A percentile compares a stretch with the other conserved stretches of the same genome.
Evolutionary conservation across 225 moss, liverwort and hornwort species (phyloP).

Genomic region (Antitrichia curtipendula): DNA sequence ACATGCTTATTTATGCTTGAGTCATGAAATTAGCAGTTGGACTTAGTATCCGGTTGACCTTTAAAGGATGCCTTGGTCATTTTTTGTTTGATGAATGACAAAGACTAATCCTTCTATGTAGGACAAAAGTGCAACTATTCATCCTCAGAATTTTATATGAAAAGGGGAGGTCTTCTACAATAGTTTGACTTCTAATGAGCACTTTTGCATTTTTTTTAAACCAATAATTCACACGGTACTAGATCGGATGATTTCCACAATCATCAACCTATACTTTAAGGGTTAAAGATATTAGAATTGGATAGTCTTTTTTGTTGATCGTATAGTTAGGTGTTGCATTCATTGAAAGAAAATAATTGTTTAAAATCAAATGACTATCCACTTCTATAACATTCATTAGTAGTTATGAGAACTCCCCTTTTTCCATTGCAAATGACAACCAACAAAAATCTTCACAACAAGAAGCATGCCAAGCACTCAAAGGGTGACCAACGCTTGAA

Average conservation of each 20-base stretch:
- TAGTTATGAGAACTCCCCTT: background rate
- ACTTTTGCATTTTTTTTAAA: too few species aligned
- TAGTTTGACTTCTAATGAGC: too few species aligned
- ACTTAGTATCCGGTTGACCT: background rate
- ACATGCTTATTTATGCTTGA: background rate
- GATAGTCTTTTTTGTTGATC: background rate
- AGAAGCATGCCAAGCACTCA: background rate
- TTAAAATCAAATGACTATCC: background rate
- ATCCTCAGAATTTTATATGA: too few species aligned
- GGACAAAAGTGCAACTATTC: too few species aligned
- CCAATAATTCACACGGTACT: too few species aligned
- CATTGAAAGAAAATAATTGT: background rate
- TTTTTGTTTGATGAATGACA: too few species aligned
- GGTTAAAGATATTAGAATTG: background rate
- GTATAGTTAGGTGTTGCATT: background rate
- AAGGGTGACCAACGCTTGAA: background rate
- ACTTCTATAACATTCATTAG: background rate
- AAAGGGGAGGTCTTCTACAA: too few species aligned
- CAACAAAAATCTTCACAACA: background rate
- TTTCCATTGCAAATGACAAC: background rate
- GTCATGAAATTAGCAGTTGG: background rate
- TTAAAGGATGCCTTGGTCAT: too few species aligned
- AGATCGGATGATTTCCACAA: too few species aligned
- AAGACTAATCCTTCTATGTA: too few species aligned
- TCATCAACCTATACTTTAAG: too few species aligned